Evolutionary conservation across 179 eudicot species (phyloP), one percentile per base, ranked within the genome.

Genomic region (Amaranthus tricolor): DNA sequence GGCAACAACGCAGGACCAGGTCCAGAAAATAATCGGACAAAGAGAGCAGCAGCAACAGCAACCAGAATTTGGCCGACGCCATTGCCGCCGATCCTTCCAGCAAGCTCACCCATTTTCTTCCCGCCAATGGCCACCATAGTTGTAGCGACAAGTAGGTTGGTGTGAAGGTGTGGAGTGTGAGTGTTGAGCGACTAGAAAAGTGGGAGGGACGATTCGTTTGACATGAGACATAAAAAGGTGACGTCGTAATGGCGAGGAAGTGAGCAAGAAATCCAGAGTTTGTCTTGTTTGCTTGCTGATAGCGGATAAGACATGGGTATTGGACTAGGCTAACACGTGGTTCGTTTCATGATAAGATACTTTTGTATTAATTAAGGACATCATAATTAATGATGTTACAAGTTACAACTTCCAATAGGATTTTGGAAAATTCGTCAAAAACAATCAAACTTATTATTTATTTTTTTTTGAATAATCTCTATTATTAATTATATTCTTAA

Each of bases 1-100:
- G 87, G 84, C 64, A 70, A 61, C 20, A 84, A 44, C 40, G 81
- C 88, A 16, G 90, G 96, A 7, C 90, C 93, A 0, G 96, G 90
- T 56, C 80, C 88, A 40, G 96, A 84, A 69, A 92, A 65, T 44
- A 92, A 57, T 16, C 96, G 97, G 78, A 94, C 86, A 78, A 94
- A 78, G 50, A 92, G 75, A 0, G 97, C 91, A 40, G 88, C 96
- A 44, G 90, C 96, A 48, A 89, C 85, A 19, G 96, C 96, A 13
- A 84, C 85, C 76, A 94, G 75, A 11, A 94, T 54, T 80, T 92
- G 94, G 0, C 89, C 96, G 21, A 86, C 74, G 47, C 85, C 93
- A 51, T 87, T 85, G 8, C 89, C 90, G 79, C 81, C 85, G 17
- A 90, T 61, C 68, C 64, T 80, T 17, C 71, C 72, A 6, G 83